A percentile compares a stretch with the other conserved stretches of the same genome.
Evolutionary conservation across 1,284 basidiomycete genomes (phyloP).

Genomic region (Apiotrichum sp.): DNA sequence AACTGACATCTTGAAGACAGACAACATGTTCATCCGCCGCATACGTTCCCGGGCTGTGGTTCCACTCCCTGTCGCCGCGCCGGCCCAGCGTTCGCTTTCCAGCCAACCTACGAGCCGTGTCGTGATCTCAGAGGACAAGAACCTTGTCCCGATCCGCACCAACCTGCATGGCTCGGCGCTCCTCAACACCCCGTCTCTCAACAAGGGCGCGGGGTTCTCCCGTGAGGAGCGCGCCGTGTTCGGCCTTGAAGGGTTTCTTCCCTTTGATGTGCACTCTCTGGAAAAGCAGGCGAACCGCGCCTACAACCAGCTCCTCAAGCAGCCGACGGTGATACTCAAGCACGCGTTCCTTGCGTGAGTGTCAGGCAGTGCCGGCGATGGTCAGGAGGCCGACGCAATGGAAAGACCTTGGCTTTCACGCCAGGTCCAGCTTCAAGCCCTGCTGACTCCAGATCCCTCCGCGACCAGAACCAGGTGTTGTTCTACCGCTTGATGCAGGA

Average conservation of each 20-base stretch:
- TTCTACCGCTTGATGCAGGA: constrained; percentile 64
- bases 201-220: constrained; percentile 64
- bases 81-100: background rate
- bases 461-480: constrained; percentile 59
- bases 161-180: constrained; percentile 28
- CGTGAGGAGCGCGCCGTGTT: constrained; percentile 61
- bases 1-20: no score
- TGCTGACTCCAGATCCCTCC: constrained; percentile 32
- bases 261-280: constrained; percentile 64
- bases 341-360: constrained; percentile 48
- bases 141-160: constrained; percentile 29
- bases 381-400: background rate
- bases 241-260: constrained; percentile 69
- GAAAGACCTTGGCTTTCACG: constrained; percentile 6
- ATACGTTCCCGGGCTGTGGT: no score
- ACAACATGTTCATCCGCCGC: no score
- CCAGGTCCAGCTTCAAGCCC: no score
- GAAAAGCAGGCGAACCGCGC: constrained; percentile 65
- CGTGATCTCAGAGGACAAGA: constrained; percentile 21
- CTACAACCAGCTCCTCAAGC: constrained; percentile 56
- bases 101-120: background rate
- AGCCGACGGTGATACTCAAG: constrained; percentile 36
- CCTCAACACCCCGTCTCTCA: constrained; percentile 23
- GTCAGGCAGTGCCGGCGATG: background rate
- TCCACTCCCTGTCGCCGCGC: no score